Evolutionary conservation across 148 eudicot genomes (phyloP), one percentile per base, ranked within the genome.

Genomic region (Diospyros lotus): DNA sequence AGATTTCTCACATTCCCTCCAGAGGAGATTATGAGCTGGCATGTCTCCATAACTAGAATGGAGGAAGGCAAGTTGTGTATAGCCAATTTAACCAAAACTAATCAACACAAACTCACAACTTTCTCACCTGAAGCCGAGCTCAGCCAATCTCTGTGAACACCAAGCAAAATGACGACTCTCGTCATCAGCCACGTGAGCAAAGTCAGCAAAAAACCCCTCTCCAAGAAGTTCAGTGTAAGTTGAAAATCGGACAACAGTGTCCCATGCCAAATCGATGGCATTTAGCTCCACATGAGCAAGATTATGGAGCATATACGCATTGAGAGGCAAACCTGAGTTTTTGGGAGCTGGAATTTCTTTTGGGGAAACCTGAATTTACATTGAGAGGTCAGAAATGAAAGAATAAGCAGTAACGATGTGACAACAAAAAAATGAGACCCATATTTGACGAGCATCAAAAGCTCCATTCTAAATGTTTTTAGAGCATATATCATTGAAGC

Each of bases 241-340:
- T 42, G 98, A 94, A 77, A 94, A 94, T 63, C 98, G 91, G 70
- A 94, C 97, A 71, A 94, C 97, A 46, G 97, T 94, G 75, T 94
- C 98, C 98, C 98, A 94, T 50, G 98, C 97, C 86, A 94, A 85
- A 70, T 91, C 93, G 72, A 94, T 91, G 53, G 98, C 98, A 79
- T 94, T 94, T 44, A 94, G 88, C 88, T 94, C 98, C 72, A 94
- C 98, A 82, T 94, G 98, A 77, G 98, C 98, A 72, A 94, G 92
- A 84, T 89, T 94, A 79, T 94, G 98, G 75, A 94, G 97, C 92
- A 92, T 82, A 78, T 89, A 92, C 17, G 96, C 98, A 85, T 92
- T 94, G 10, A 94, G 90, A 74, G 98, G 97, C 75, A 94, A 80
- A 58, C 93, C 96, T 4, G 93, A 92, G 74, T 80, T 80, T 73